Conservation (phyloP, 208 protist species). For the Histomonas meleagridis region DNA sequence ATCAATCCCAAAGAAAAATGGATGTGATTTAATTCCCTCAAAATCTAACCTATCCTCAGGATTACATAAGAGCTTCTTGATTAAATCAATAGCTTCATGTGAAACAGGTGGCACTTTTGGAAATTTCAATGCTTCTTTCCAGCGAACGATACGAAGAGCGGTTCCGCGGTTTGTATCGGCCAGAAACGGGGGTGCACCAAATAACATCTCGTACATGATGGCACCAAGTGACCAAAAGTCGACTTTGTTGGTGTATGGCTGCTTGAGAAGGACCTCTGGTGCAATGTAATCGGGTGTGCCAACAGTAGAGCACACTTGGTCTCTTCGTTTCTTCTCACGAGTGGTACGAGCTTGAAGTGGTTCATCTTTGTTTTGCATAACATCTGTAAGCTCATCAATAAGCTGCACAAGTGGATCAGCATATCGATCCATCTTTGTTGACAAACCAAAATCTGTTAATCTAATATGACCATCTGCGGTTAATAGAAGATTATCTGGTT, state of each 20-base stretch:
- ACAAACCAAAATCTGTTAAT: conserved; percentile 51
- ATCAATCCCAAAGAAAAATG: not conserved
- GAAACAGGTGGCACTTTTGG: not conserved
- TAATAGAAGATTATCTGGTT: conserved; percentile 47
- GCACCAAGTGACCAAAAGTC: conserved; percentile 64
- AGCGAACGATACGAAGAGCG: not conserved
- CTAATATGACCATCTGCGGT: conserved; percentile 47
- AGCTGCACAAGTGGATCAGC: not conserved
- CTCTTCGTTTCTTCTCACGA: conserved; percentile 33
- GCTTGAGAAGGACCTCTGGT: conserved; percentile 57
- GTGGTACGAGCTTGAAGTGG: not conserved
- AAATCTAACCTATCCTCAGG: not conserved
- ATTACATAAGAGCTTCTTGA: not conserved
- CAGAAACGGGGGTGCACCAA: conserved; percentile 44
- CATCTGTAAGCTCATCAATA: conserved; percentile 25
- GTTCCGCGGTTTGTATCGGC: not conserved
- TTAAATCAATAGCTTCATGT: not conserved
- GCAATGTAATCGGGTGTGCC: conserved; percentile 65
- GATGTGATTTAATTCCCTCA: conserved; percentile 30
- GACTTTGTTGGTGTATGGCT: conserved; percentile 56
- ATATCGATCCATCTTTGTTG: not conserved
- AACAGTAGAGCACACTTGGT: conserved; percentile 51
- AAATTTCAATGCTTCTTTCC: not conserved
- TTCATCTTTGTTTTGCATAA: not conserved
- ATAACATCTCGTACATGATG: conserved; percentile 62